Conservation (phyloP, 108 stramenopile genomes). For the Skeletonema costatum region DNA sequence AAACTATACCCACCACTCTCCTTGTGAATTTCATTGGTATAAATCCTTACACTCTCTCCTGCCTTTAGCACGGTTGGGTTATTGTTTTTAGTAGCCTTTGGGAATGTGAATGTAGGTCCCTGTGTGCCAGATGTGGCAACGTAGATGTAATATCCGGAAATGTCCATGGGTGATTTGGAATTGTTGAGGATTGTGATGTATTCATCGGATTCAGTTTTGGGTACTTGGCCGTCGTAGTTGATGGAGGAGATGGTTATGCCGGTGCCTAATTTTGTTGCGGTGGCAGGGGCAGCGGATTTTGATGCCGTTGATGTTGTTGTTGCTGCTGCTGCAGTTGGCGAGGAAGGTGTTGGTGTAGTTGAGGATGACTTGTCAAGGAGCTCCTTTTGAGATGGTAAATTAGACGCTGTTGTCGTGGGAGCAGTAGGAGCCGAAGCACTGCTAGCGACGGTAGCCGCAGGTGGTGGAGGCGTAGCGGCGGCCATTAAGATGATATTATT, state of each 20-base stretch:
- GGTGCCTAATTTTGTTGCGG: background rate
- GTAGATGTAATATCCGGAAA: conserved; percentile 42
- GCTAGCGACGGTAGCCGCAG: background rate
- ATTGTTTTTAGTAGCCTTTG: background rate
- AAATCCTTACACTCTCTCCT: conserved; percentile 23
- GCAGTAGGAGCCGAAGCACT: background rate
- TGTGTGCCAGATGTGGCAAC: conserved; percentile 36
- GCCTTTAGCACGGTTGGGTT: conserved; percentile 6
- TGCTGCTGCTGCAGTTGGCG: background rate
- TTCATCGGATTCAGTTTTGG: conserved; percentile 40
- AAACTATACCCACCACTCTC: conserved; percentile 44
- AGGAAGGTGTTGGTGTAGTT: too few relatives aligned
- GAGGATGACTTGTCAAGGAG: background rate
- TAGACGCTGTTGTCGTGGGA: background rate
- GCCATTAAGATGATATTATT: background rate
- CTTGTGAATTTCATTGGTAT: conserved; percentile 52
- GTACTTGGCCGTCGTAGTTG: conserved; percentile 34
- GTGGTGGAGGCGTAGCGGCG: background rate
- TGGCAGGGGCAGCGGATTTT: background rate
- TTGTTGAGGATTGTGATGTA: conserved; percentile 33
- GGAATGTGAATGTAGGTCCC: conserved; percentile 45
- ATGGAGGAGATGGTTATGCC: conserved; percentile 26
- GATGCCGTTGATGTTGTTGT: background rate
- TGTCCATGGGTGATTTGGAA: conserved; percentile 22
- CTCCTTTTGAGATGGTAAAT: background rate